phyloP scores from a whole-genome alignment of 176 grass and related monocot genomes.

The Hyparrhenia diplandra region DNA sequence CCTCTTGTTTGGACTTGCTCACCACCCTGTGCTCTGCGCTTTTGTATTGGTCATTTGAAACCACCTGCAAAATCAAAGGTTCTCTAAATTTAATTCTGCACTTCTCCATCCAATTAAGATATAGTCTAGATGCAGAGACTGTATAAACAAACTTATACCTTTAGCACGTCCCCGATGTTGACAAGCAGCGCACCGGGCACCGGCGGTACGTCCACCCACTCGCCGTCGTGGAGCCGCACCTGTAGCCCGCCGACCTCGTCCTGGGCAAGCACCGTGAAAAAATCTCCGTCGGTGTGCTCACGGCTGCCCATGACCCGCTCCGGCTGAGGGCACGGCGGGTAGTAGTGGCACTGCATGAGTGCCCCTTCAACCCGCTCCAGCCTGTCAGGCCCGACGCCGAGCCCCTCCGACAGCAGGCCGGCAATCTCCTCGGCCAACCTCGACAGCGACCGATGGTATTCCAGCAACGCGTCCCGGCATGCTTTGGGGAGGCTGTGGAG shows the following conservation, averaged over 20 bases:
- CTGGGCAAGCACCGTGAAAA: slow-evolving; percentile 36
- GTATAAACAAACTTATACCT: slow-evolving; percentile 23
- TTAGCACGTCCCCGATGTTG: slow-evolving; percentile 43
- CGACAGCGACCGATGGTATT: slow-evolving; percentile 14
- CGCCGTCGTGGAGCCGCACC: not conserved
- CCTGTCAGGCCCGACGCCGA: slow-evolving; percentile 14
- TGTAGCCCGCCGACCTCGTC: slow-evolving; percentile 40
- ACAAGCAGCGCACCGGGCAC: slow-evolving; percentile 31
- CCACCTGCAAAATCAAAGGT: no score
- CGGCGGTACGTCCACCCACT: slow-evolving; percentile 38
- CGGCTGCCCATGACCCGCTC: slow-evolving; percentile 11
- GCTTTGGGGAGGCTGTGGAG: not conserved
- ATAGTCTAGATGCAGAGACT: no score
- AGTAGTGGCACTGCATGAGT: slow-evolving; percentile 51
- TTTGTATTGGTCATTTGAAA: no score
- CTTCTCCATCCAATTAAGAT: no score
- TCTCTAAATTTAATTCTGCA: no score
- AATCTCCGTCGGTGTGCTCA: slow-evolving; percentile 43
- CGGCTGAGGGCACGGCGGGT: slow-evolving; percentile 51
- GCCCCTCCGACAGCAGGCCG: slow-evolving; percentile 41
- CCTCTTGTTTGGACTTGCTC: no score
- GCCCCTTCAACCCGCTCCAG: slow-evolving; percentile 32
- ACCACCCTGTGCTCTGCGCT: no score
- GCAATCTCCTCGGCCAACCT: slow-evolving; percentile 11
- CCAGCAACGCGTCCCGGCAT: slow-evolving; percentile 16